Evolutionary conservation across 139 green algal genomes (phyloP), one percentile per base, ranked within the genome.

Genomic region (Volvox reticuliferus): DNA sequence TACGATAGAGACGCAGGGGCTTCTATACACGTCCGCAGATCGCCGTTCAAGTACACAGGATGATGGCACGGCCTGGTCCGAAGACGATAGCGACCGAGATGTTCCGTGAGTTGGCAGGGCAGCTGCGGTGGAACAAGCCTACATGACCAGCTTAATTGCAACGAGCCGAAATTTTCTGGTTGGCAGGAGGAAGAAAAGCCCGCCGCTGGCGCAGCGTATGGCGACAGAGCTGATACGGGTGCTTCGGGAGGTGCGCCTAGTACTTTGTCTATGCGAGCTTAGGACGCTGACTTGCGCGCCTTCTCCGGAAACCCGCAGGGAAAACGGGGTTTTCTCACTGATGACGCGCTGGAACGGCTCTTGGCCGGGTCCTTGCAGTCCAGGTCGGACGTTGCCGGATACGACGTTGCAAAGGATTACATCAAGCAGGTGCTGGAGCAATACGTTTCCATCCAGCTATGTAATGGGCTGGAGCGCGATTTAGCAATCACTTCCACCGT

Each of bases 331-430:
- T 26, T n/a, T 75, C 24, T 83, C 0, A 77, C 73, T 2, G 86
- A 90, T 62, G 86, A 62, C 6, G 21, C 21, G 0, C 12, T 90
- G 30, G 73, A 90, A 22, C 50, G 73, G 1, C 36, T 83, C 26
- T 33, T 90, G 30, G 73, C 50, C 21, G 86, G 73, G 50, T 68
- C 86, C 0, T 2, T 83, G 19, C 50, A 36, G 21, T 28, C 18
- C 13, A 14, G 26, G 2, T 30, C 36, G 20, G 44, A 68, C 28
- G 36, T 32, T 1, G 73, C 67, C 0, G 73, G 86, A 13, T 63
- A 71, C 12, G 86, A 90, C n/a, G 86, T 63, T 12, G 86, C 86
- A 2, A 83, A 81, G 50, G 86, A 90, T n/a, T 90, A 90, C 86
- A 35, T 90, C 50, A 90, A 83, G 30, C 50, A 90, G 85, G 85